phyloP scores from a whole-genome alignment of 176 grass and related monocot species.

The Aegilops bicornis region DNA sequence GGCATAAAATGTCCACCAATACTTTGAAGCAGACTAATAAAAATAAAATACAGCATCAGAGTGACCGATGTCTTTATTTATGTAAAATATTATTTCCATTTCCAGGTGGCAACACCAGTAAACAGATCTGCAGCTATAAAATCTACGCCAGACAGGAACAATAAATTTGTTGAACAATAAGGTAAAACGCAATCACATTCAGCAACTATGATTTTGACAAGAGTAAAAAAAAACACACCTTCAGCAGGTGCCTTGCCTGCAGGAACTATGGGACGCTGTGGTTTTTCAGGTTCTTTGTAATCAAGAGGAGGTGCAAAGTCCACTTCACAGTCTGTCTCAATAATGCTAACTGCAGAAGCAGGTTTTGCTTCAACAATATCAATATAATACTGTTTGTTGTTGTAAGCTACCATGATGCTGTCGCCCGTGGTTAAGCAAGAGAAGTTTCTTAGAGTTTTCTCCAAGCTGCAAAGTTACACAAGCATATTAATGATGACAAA shows the following conservation, averaged over 20 bases:
- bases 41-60: not conserved
- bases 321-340: constrained; percentile 93
- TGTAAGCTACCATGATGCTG: constrained; percentile 88
- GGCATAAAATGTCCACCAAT: not conserved
- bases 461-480: constrained; percentile 50
- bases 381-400: constrained; percentile 91
- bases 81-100: constrained; percentile 18
- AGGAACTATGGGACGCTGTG: constrained; percentile 29
- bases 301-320: constrained; percentile 96
- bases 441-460: constrained; percentile 86
- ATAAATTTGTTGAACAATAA: not conserved
- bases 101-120: not conserved
- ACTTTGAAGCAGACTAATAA: not conserved
- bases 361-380: constrained; percentile 93
- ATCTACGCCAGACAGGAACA: not conserved
- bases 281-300: constrained; percentile 70
- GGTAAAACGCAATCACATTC: not conserved
- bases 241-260: constrained; percentile 40
- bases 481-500: constrained; percentile 18
- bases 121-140: constrained; percentile 13
- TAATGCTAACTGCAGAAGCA: constrained; percentile 80
- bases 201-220: constrained; percentile 8
- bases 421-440: constrained; percentile 85
- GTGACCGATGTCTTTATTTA: not conserved
- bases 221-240: constrained; percentile 43